Percentiles rank a stretch among this genome's conserved stretches.
Evolutionary conservation across 192 early-diverging fungal species (phyloP).

Genomic region (Linnemannia schmuckeri): DNA sequence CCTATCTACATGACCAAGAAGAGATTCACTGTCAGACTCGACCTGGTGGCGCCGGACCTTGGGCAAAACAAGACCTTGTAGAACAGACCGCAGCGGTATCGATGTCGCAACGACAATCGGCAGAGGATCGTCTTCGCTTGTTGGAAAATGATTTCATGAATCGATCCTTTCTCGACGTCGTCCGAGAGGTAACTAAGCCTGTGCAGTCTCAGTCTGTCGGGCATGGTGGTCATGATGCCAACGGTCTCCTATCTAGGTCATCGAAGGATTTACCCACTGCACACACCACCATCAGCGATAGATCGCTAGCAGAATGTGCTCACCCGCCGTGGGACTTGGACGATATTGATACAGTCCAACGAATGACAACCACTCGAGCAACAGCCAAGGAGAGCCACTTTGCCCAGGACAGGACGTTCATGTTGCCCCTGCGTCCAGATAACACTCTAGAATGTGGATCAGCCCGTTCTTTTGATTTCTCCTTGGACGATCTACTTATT

Average conservation of each 20-base stretch:
- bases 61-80: neutral
- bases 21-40: neutral
- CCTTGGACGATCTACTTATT: conserved; percentile 31
- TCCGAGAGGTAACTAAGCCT: neutral
- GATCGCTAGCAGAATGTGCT: neutral
- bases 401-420: neutral
- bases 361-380: conserved; percentile 11
- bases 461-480: conserved; percentile 33
- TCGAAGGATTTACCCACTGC: neutral
- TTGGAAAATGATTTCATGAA: conserved; percentile 15
- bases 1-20: too few species aligned
- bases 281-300: too few species aligned
- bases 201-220: neutral
- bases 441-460: neutral
- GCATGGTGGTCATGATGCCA: neutral
- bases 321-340: neutral
- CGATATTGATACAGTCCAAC: neutral
- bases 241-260: neutral
- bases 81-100: neutral
- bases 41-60: neutral
- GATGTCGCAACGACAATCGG: neutral
- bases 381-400: neutral
- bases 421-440: neutral
- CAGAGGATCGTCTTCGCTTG: neutral
- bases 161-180: conserved; percentile 16